A percentile compares a stretch with the other conserved stretches of the same genome.
phyloP scores from a whole-genome alignment of 73 alveolate species.

The Tetrahymena borealis region DNA sequence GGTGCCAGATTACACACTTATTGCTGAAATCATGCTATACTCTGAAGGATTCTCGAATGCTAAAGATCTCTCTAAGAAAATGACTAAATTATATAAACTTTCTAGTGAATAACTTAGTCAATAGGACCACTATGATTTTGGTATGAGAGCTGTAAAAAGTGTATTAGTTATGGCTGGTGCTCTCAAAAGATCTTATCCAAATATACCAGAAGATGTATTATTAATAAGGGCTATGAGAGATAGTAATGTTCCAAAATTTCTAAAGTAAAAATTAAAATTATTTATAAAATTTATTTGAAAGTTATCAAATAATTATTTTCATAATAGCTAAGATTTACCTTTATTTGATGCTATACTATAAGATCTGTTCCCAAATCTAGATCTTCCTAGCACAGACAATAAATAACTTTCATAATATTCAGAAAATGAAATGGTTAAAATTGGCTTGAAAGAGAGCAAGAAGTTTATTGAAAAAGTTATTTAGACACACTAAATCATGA shows the following conservation, averaged over 20 bases:
- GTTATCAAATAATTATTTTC: constrained; percentile 72
- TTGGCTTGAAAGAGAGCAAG: constrained; percentile 54
- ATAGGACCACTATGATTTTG: constrained; percentile 86
- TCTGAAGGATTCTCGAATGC: constrained; percentile 55
- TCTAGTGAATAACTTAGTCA: constrained; percentile 83
- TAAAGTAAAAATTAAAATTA: constrained; percentile 79
- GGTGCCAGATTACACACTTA: constrained; percentile 64
- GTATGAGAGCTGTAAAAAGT: constrained; percentile 88
- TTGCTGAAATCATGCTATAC: constrained; percentile 52
- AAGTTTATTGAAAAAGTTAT: constrained; percentile 28
- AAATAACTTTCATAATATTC: constrained; percentile 63
- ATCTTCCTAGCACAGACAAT: constrained; percentile 65
- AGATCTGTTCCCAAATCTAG: constrained; percentile 79
- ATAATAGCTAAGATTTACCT: constrained; percentile 74
- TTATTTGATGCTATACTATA: constrained; percentile 66
- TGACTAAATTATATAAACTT: constrained; percentile 27
- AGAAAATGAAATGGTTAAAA: constrained; percentile 45
- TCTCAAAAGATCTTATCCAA: constrained; percentile 45
- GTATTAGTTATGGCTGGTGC: constrained; percentile 75
- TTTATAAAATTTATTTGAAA: constrained; percentile 78
- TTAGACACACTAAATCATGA: neutral
- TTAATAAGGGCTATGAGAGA: constrained; percentile 68
- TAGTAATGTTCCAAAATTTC: constrained; percentile 89
- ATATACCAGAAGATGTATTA: constrained; percentile 64
- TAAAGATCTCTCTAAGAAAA: constrained; percentile 42